Conservation (phyloP, 2,329 filamentous ascomycete species). For the Colletotrichum paranaense region DNA sequence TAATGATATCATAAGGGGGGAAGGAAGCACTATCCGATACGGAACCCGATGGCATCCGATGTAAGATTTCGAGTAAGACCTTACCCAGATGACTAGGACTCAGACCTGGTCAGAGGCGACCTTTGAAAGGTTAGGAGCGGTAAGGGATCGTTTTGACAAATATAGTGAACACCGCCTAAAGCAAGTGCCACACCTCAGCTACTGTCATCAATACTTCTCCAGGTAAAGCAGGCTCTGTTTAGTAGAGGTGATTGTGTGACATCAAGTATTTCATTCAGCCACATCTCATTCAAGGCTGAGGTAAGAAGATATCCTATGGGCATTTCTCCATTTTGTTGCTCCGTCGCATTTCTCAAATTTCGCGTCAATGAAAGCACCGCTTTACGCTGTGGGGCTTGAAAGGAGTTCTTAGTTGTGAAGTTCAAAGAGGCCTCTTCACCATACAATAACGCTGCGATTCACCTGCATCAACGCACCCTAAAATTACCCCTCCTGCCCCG, state of each 20-base stretch:
- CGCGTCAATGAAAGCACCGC: neutral
- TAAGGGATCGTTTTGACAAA: neutral
- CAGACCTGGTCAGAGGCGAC: neutral
- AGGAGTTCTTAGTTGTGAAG: neutral
- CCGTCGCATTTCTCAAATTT: neutral
- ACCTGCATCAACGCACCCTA: conserved; percentile 27
- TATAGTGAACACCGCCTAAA: neutral
- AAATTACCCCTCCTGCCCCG: conserved; percentile 36
- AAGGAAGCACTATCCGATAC: neutral
- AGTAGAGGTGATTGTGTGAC: neutral
- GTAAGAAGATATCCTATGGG: too few species aligned
- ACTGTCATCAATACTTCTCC: neutral
- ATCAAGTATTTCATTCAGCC: neutral
- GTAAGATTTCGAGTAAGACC: neutral
- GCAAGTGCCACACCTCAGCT: neutral
- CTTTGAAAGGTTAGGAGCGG: neutral
- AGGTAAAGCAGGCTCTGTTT: neutral
- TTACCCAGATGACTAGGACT: neutral
- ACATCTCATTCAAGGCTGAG: neutral
- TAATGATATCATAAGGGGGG: neutral
- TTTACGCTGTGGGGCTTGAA: neutral
- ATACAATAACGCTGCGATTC: conserved; percentile 6
- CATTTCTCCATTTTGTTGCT: neutral
- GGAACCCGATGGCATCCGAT: neutral
- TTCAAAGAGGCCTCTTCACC: conserved; percentile 9